These are phyloP conservation scores for Prunus mongolica DNA, from an alignment of 306 rosid species.

Conservation along the genomic window DNA sequence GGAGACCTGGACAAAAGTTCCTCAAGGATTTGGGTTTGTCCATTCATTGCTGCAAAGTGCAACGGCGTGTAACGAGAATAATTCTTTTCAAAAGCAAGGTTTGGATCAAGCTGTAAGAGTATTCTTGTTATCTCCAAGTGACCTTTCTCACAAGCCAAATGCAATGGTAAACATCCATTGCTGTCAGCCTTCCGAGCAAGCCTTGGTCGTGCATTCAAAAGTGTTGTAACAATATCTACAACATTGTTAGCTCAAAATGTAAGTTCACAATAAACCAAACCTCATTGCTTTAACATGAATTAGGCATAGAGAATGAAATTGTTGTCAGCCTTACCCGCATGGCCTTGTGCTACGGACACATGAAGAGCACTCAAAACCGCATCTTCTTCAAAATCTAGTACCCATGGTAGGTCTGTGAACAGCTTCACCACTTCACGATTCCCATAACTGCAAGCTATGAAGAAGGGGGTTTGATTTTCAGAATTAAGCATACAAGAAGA, in stretches of 20 bases:
- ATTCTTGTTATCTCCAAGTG: slow-evolving; percentile 43
- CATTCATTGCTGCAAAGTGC: slow-evolving; percentile 56
- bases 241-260: background rate
- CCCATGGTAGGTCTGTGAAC: slow-evolving; percentile 28
- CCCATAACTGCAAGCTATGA: too few species aligned
- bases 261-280: background rate
- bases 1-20: slow-evolving; percentile 33
- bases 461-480: too few species aligned
- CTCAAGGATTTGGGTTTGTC: slow-evolving; percentile 39
- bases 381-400: slow-evolving; percentile 19
- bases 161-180: slow-evolving; percentile 49
- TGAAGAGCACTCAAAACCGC: slow-evolving; percentile 31
- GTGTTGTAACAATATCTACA: slow-evolving; percentile 54
- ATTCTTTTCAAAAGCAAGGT: slow-evolving; percentile 38
- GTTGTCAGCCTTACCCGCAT: slow-evolving; percentile 30
- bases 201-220: slow-evolving; percentile 37
- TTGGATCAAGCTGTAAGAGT: slow-evolving; percentile 39
- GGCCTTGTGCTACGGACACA: slow-evolving; percentile 54
- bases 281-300: background rate
- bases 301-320: background rate
- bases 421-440: background rate
- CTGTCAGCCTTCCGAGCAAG: slow-evolving; percentile 32
- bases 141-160: slow-evolving; percentile 43
- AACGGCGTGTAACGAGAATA: slow-evolving; percentile 53
- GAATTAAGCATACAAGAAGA: too few species aligned